Conservation (phyloP, 768 basidiomycete genomes). For the Dentipellis sp. region DNA sequence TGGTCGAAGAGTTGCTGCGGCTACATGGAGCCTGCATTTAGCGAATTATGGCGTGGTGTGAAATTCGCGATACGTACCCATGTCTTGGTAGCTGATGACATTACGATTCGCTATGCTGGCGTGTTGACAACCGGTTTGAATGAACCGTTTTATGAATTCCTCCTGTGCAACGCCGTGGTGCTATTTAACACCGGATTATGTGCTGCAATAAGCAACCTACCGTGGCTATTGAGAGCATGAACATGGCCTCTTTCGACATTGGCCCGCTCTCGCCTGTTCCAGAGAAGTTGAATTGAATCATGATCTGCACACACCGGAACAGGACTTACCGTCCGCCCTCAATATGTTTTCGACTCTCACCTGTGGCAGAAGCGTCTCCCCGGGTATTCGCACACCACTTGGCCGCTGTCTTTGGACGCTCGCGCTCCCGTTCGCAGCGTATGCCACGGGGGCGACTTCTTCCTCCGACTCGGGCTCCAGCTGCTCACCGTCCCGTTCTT, state of each 20-base stretch:
- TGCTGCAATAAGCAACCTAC: slow-evolving; percentile 1
- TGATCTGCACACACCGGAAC: neutral
- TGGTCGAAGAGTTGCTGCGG: slow-evolving; percentile 2
- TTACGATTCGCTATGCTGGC: slow-evolving; percentile 7
- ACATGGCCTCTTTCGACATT: slow-evolving; percentile 16
- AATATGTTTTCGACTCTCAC: slow-evolving; percentile 14
- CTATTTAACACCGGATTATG: slow-evolving; percentile 10
- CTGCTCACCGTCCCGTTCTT: slow-evolving; percentile 10
- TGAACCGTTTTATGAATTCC: slow-evolving; percentile 14
- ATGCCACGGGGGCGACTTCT: slow-evolving; percentile 1
- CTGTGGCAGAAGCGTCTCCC: slow-evolving; percentile 10
- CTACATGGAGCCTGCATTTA: neutral
- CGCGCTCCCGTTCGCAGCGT: neutral
- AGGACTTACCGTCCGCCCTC: slow-evolving; percentile 12
- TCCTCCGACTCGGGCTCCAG: slow-evolving; percentile 14
- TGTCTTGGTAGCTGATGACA: slow-evolving; percentile 12
- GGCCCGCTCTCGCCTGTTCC: slow-evolving; percentile 12
- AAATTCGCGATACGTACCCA: slow-evolving; percentile 14
- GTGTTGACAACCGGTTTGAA: slow-evolving; percentile 8
- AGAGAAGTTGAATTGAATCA: neutral
- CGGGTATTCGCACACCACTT: slow-evolving; percentile 12
- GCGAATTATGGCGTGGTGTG: no score
- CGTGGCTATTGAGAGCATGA: slow-evolving; percentile 13
- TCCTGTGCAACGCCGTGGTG: slow-evolving; percentile 12
- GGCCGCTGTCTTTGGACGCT: slow-evolving; percentile 9